These are phyloP conservation scores for Cyberlindnera veronae DNA, from an alignment of 805 yeast species.

Conservation along the genomic window DNA sequence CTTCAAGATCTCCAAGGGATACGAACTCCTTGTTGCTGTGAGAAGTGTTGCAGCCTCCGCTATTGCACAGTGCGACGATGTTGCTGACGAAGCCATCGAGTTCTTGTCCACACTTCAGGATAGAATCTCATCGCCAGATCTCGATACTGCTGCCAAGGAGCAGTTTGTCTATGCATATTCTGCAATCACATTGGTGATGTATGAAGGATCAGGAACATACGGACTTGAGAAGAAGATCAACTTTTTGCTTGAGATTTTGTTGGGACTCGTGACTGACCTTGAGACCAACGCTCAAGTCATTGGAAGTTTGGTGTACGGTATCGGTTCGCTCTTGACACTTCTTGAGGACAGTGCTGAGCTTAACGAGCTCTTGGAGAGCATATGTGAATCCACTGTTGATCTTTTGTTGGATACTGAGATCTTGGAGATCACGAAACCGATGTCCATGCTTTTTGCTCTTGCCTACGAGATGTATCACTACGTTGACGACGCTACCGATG, in stretches of 20 bases:
- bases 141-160: constrained; percentile 15
- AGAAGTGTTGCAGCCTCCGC: constrained; percentile 24
- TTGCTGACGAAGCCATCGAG: constrained; percentile 17
- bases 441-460: constrained; percentile 26
- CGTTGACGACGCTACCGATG: constrained; percentile 41
- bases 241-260: constrained; percentile 17
- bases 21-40: constrained; percentile 18
- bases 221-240: constrained; percentile 24
- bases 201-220: constrained; percentile 27
- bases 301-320: constrained; percentile 22
- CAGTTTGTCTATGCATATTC: constrained; percentile 25
- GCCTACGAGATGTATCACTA: constrained; percentile 27
- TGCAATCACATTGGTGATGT: constrained; percentile 20
- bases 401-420: constrained; percentile 19
- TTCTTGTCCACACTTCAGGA: constrained; percentile 20
- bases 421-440: constrained; percentile 23
- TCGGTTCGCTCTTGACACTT: constrained; percentile 25
- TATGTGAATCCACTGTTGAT: constrained; percentile 21
- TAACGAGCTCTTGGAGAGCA: constrained; percentile 22
- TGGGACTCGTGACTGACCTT: constrained; percentile 12
- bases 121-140: constrained; percentile 16
- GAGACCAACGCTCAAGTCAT: constrained; percentile 14
- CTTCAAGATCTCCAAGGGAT: constrained; percentile 18
- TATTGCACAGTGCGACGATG: constrained; percentile 24
- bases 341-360: constrained; percentile 12